Evolutionary conservation across 2,329 filamentous ascomycete species (phyloP).

Genomic region (Biscogniauxia mediterranea): DNA sequence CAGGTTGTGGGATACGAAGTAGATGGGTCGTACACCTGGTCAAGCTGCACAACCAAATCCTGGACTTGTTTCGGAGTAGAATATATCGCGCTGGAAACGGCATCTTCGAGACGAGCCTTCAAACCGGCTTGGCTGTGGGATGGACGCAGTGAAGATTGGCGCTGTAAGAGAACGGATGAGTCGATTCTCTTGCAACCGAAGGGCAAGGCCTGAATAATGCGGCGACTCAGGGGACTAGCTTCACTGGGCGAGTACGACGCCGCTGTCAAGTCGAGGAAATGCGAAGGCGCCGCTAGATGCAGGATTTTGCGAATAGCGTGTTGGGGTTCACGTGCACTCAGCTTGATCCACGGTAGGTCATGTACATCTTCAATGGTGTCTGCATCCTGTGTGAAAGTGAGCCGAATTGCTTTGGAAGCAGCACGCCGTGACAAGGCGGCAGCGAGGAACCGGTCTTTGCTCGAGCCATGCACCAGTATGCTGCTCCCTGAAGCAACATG

Average conservation of each 20-base stretch:
- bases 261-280: conserved; percentile 7
- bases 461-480: conserved; percentile 1
- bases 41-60: conserved; percentile 5
- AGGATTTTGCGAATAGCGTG: neutral
- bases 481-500: neutral
- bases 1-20: neutral
- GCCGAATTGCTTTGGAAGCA: neutral
- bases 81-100: neutral
- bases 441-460: neutral
- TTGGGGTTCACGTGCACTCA: neutral
- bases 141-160: conserved; percentile 1
- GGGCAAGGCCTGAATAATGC: conserved; percentile 2
- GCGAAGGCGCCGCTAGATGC: neutral
- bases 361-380: neutral
- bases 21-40: neutral
- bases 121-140: conserved; percentile 1
- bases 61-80: neutral
- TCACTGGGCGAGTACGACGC: neutral
- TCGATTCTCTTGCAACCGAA: conserved; percentile 3
- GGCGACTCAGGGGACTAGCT: neutral
- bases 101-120: conserved; percentile 2
- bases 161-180: neutral
- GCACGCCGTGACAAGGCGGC: conserved; percentile 1
- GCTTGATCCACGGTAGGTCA: too few relatives aligned
- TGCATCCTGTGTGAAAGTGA: conserved; percentile 1